Evolutionary conservation across 108 stramenopile genomes (phyloP).

Genomic region (Nannochloropsis gaditana): DNA sequence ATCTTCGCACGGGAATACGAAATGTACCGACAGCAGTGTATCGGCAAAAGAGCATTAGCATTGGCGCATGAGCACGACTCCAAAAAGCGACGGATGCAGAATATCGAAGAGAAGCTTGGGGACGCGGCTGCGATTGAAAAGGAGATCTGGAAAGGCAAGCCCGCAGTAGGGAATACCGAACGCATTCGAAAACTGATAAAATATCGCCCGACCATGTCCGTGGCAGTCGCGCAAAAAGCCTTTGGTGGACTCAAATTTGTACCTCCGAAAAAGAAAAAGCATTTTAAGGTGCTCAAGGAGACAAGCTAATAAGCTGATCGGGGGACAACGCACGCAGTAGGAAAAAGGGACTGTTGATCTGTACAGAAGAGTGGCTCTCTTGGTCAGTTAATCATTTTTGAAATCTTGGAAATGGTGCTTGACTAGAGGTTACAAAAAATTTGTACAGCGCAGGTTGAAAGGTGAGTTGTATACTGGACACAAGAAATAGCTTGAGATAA

Average conservation of each 20-base stretch:
- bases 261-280: background rate
- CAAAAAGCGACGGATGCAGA: conserved; percentile 8
- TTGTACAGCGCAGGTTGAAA: too few relatives aligned
- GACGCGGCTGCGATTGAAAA: background rate
- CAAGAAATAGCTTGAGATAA: too few relatives aligned
- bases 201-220: background rate
- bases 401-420: too few relatives aligned
- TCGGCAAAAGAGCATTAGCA: background rate
- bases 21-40: background rate
- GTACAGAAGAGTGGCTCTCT: too few relatives aligned
- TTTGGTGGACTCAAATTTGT: background rate
- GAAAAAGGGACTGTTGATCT: too few relatives aligned
- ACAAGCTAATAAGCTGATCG: too few relatives aligned
- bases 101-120: background rate
- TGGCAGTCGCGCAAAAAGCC: background rate
- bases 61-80: background rate
- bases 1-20: background rate
- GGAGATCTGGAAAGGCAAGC: background rate
- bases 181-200: background rate
- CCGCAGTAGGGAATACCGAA: background rate
- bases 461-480: too few relatives aligned
- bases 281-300: background rate
- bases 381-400: too few relatives aligned
- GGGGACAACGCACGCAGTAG: too few relatives aligned
- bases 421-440: too few relatives aligned